These are phyloP conservation scores for Sanghuangporus weigelae DNA, from an alignment of 1,284 basidiomycete genomes.

Conservation along the genomic window DNA sequence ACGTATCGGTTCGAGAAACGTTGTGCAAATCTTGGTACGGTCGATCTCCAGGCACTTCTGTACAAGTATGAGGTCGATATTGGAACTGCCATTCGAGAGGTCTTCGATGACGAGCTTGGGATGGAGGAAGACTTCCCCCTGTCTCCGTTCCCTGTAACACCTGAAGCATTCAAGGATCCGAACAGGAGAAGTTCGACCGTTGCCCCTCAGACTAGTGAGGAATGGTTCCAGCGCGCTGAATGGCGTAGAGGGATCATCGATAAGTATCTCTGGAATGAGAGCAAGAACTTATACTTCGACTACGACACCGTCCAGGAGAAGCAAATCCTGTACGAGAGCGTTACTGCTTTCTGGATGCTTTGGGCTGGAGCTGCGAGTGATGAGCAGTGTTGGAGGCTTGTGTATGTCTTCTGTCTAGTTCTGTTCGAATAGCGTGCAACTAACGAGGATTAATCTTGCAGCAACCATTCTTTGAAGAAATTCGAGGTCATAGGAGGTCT, in stretches of 20 bases:
- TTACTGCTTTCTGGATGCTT: constrained; percentile 92
- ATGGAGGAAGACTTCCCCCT: constrained; percentile 90
- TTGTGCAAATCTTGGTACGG: constrained; percentile 93
- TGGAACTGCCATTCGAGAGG: constrained; percentile 88
- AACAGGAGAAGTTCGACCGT: constrained; percentile 59
- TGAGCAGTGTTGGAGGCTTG: constrained; percentile 88
- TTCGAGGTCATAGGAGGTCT: constrained; percentile 97
- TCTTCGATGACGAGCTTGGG: constrained; percentile 89
- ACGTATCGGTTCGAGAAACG: constrained; percentile 96
- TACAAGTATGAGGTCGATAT: constrained; percentile 97
- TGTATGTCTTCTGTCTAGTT: constrained; percentile 49
- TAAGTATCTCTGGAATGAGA: constrained; percentile 96
- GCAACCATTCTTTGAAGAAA: constrained; percentile 82
- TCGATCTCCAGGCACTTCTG: constrained; percentile 87
- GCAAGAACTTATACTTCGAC: constrained; percentile 91
- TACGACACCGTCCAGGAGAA: constrained; percentile 90
- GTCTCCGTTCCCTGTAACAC: constrained; percentile 86
- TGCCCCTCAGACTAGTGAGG: constrained; percentile 65
- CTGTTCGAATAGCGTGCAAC: constrained; percentile 1
- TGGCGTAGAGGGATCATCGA: constrained; percentile 83
- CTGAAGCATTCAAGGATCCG: constrained; percentile 64
- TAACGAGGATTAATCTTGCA: constrained; percentile 29
- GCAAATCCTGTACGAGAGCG: constrained; percentile 93
- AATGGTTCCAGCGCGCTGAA: constrained; percentile 89
- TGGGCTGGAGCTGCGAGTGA: constrained; percentile 98